phyloP scores from a whole-genome alignment of 2,329 filamentous ascomycete genomes.

The Diaporthe citriasiana region DNA sequence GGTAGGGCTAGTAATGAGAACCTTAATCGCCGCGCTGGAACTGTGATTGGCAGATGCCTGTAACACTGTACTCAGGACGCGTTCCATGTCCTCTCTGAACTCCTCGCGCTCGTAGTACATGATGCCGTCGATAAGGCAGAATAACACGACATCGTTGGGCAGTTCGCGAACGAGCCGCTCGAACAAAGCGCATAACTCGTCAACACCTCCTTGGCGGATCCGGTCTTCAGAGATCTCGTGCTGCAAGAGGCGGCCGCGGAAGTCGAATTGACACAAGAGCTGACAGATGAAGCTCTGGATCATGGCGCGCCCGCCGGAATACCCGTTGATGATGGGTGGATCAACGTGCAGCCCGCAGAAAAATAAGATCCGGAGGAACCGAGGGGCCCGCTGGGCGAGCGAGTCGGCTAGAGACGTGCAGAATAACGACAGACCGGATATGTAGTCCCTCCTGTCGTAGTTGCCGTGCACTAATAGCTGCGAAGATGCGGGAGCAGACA shows the following conservation, averaged over 20 bases:
- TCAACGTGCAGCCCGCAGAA: constrained; percentile 33
- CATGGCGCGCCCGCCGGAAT: constrained; percentile 23
- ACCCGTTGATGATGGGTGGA: neutral
- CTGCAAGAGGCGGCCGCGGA: neutral
- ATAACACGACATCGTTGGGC: neutral
- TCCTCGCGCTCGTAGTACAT: constrained; percentile 25
- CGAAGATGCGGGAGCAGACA: neutral
- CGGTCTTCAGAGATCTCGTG: neutral
- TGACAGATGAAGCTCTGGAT: constrained; percentile 25
- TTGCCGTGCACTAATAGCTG: constrained; percentile 21
- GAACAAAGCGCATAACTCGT: neutral
- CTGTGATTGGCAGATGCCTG: neutral
- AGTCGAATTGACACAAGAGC: neutral
- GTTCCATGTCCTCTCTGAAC: neutral
- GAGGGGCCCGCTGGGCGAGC: neutral
- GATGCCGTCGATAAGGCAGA: constrained; percentile 8
- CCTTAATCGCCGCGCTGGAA: neutral
- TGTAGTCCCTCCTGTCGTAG: neutral
- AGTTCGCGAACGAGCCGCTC: neutral
- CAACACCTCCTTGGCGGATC: neutral
- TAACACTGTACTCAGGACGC: neutral
- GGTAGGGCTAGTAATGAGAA: neutral
- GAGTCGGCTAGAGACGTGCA: neutral
- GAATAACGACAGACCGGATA: constrained; percentile 22
- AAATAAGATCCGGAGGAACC: neutral